Percentiles rank a stretch among this genome's conserved stretches.
Evolutionary conservation across 139 green algal genomes (phyloP).

Genomic region (Monoraphidium neglectum): DNA sequence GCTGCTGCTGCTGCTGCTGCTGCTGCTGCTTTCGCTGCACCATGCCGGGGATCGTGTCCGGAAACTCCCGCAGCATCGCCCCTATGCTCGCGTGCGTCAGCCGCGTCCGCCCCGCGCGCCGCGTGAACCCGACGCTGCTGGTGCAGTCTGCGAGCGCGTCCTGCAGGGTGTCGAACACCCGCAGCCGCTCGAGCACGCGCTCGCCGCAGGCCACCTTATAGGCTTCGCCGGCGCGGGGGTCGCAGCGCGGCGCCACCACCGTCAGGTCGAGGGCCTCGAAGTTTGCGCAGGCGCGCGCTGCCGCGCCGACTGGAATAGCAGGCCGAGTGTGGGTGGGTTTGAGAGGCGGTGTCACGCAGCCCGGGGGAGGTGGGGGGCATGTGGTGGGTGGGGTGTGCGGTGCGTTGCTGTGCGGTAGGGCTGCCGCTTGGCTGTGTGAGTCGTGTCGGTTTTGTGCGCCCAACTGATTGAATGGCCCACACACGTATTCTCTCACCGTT

Average conservation of each 20-base stretch:
- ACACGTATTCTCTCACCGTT: too few relatives aligned
- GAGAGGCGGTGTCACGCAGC: too few relatives aligned
- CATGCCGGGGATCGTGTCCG: conserved; percentile 24
- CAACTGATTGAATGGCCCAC: too few relatives aligned
- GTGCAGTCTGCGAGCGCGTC: conserved; percentile 32
- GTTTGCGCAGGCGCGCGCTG: conserved; percentile 47
- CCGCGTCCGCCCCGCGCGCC: conserved; percentile 44
- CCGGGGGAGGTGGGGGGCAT: too few relatives aligned
- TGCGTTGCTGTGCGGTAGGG: too few relatives aligned
- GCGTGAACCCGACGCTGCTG: conserved; percentile 61
- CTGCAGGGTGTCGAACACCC: conserved; percentile 32
- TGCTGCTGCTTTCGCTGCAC: not conserved
- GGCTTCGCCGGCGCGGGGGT: conserved; percentile 30
- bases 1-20: not conserved
- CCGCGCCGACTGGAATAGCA: too few relatives aligned
- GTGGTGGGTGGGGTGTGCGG: too few relatives aligned
- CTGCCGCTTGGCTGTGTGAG: too few relatives aligned
- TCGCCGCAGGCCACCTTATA: conserved; percentile 47
- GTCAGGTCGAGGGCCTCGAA: conserved; percentile 46
- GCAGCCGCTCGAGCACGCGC: conserved; percentile 31
- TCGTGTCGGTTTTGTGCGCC: too few relatives aligned
- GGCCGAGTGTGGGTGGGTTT: too few relatives aligned
- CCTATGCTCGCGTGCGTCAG: conserved; percentile 40
- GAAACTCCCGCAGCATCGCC: conserved; percentile 33
- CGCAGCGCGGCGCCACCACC: conserved; percentile 40